phyloP scores from a whole-genome alignment of 1,139 yeast genomes.

The Debaryomyces psychrophilus region DNA sequence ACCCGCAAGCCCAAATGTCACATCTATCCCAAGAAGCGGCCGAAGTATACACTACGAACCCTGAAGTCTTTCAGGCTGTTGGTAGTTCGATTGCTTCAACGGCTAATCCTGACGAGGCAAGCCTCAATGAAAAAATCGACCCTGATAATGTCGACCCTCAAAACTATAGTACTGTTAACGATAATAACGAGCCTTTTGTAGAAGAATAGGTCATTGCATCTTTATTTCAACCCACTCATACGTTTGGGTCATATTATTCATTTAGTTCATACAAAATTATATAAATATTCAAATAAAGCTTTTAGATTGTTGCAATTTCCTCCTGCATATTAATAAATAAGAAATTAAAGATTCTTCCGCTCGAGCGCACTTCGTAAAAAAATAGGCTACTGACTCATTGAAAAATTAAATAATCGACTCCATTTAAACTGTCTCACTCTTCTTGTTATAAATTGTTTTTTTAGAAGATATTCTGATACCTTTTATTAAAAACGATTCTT shows the following conservation, averaged over 20 bases:
- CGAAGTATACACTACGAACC: background rate
- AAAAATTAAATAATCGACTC: conserved; percentile 6
- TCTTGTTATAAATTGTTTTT: background rate
- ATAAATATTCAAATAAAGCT: background rate
- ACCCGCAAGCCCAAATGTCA: background rate
- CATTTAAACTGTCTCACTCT: background rate
- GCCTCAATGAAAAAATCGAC: conserved; percentile 7
- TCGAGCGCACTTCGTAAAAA: conserved; percentile 14
- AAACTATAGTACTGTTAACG: background rate
- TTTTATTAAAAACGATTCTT: background rate
- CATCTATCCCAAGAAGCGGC: background rate
- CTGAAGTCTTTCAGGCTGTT: conserved; percentile 9
- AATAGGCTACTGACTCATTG: conserved; percentile 11
- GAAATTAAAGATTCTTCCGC: conserved; percentile 10
- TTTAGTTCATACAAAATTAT: conserved; percentile 1
- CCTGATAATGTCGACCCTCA: background rate
- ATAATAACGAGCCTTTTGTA: background rate
- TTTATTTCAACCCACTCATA: background rate
- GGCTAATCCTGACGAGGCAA: conserved; percentile 2
- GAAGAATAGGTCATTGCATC: conserved; percentile 2
- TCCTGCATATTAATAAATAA: background rate
- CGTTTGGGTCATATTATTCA: conserved; percentile 2
- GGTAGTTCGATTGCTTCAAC: conserved; percentile 1
- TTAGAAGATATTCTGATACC: background rate
- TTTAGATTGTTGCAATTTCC: background rate